Conservation (phyloP, 1,284 basidiomycete genomes). For the Trametes polyzona region DNA sequence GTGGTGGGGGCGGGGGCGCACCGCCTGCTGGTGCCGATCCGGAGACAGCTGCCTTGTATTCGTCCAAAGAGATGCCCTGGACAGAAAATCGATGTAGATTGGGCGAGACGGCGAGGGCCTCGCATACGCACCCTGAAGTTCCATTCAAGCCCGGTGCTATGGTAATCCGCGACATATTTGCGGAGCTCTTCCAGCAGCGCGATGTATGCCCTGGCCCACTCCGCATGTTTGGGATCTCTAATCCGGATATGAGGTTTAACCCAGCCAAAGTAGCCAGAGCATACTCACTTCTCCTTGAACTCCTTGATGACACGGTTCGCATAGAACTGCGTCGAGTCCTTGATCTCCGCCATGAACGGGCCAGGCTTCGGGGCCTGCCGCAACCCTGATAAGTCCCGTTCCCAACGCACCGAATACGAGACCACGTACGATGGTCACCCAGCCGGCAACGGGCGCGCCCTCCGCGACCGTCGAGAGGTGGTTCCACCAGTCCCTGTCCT, state of each 20-base stretch:
- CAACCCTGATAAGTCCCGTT: not conserved
- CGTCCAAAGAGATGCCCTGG: slow-evolving; percentile 69
- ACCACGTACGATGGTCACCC: slow-evolving; percentile 80
- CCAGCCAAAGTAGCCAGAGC: not conserved
- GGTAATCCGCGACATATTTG: slow-evolving; percentile 86
- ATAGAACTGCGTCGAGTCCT: slow-evolving; percentile 90
- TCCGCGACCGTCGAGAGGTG: slow-evolving; percentile 86
- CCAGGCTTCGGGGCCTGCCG: slow-evolving; percentile 81
- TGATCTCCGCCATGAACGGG: slow-evolving; percentile 83
- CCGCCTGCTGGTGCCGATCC: slow-evolving; percentile 38
- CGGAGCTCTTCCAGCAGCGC: slow-evolving; percentile 79
- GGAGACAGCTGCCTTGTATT: slow-evolving; percentile 49
- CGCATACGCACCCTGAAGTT: slow-evolving; percentile 72
- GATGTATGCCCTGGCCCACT: slow-evolving; percentile 85
- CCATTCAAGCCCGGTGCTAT: slow-evolving; percentile 91
- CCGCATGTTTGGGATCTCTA: slow-evolving; percentile 87
- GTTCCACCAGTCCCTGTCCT: slow-evolving; percentile 82
- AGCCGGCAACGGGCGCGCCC: slow-evolving; percentile 86
- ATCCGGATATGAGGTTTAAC: slow-evolving; percentile 2
- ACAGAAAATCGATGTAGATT: not conserved
- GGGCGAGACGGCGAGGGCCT: not conserved
- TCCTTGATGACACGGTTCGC: slow-evolving; percentile 92
- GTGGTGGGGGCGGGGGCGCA: slow-evolving; percentile 49
- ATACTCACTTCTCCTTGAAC: slow-evolving; percentile 84
- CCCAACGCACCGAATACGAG: not conserved